Conservation (phyloP, 2,329 filamentous ascomycete species). For the Cercospora sp. region DNA sequence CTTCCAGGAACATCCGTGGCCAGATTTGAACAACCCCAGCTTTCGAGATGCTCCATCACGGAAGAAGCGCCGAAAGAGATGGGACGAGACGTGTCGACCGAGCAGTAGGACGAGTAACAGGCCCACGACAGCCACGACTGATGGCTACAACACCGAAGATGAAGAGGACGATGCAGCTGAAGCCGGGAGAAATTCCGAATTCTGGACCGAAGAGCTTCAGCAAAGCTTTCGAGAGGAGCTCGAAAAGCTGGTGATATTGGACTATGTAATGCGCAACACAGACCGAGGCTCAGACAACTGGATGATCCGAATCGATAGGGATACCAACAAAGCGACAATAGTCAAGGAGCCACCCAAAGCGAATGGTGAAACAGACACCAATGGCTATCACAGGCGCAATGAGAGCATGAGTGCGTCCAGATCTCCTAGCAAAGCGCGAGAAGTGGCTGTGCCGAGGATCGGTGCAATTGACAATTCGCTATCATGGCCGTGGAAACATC, state of each 20-base stretch:
- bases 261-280: slow-evolving; percentile 99
- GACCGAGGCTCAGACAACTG: slow-evolving; percentile 96
- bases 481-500: slow-evolving; percentile 99
- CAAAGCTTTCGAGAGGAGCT: slow-evolving; percentile 92
- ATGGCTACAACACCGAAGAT: slow-evolving; percentile 41
- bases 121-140: slow-evolving; percentile 55
- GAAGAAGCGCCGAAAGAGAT: slow-evolving; percentile 66
- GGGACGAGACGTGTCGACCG: slow-evolving; percentile 81
- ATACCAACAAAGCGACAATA: slow-evolving; percentile 78
- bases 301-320: slow-evolving; percentile 97
- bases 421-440: slow-evolving; percentile 33
- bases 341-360: slow-evolving; percentile 78
- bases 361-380: slow-evolving; percentile 38
- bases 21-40: slow-evolving; percentile 74
- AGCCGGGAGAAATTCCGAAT: slow-evolving; percentile 55
- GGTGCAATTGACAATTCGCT: slow-evolving; percentile 97
- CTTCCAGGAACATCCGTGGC: slow-evolving; percentile 92
- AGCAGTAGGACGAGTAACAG: slow-evolving; percentile 41
- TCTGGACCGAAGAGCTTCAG: slow-evolving; percentile 86
- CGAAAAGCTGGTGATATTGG: slow-evolving; percentile 93
- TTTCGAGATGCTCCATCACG: slow-evolving; percentile 67
- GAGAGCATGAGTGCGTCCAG: slow-evolving; percentile 76
- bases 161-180: slow-evolving; percentile 26
- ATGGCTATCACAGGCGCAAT: slow-evolving; percentile 52
- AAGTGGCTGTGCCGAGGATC: slow-evolving; percentile 65